phyloP scores from a whole-genome alignment of 208 protist species.

The Acanthamoeba sp. region DNA sequence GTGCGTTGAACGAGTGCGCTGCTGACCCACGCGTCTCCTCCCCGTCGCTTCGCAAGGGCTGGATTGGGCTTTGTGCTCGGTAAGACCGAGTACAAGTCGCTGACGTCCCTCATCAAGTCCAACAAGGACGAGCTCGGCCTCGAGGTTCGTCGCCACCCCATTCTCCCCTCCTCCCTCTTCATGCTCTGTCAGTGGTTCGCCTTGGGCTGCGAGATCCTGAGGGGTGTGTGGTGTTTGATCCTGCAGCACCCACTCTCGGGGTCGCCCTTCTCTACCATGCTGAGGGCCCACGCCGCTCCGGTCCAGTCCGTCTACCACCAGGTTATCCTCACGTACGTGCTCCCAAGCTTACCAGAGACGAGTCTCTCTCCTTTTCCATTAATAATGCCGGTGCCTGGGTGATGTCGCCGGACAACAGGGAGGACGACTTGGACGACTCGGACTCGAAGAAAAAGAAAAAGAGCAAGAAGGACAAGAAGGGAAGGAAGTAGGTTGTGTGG shows the following conservation, averaged over 20 bases:
- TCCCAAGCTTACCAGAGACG: neutral
- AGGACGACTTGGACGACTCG: neutral
- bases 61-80: slow-evolving; percentile 59
- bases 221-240: neutral
- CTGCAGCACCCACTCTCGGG: slow-evolving; percentile 32
- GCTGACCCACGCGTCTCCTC: neutral
- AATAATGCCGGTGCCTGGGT: neutral
- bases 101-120: slow-evolving; percentile 33
- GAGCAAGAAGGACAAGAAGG: neutral
- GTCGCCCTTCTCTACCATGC: slow-evolving; percentile 57
- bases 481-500: neutral
- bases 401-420: neutral
- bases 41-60: neutral
- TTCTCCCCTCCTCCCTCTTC: neutral
- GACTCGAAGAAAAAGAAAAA: slow-evolving; percentile 4
- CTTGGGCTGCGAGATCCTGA: neutral
- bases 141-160: neutral
- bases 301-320: slow-evolving; percentile 56
- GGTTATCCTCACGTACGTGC: slow-evolving; percentile 35
- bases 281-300: slow-evolving; percentile 44
- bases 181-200: neutral
- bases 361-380: neutral
- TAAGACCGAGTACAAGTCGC: slow-evolving; percentile 71
- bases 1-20: neutral
- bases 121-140: slow-evolving; percentile 55